Evolutionary conservation across 345 rosid species (phyloP), one percentile per base, ranked within the genome.

Genomic region (Eucalyptus marginata): DNA sequence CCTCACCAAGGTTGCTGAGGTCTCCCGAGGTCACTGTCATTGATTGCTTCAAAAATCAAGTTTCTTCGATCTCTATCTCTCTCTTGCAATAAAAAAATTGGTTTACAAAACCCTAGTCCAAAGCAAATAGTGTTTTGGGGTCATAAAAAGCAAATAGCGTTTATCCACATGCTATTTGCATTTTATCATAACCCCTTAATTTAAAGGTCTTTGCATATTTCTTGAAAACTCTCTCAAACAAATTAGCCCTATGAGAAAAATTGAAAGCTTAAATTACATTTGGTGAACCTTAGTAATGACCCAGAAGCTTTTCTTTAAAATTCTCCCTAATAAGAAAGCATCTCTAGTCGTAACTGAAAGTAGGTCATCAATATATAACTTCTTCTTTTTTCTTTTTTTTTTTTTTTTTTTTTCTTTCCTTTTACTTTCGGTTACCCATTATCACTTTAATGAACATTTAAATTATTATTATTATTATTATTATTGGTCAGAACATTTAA

Each of bases 131-230:
- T 54, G 5, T 8, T 54, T 54, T 51, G 7, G 7, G 54, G 20
- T 51, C 54, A 51, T 16, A 15, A 51, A 58, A 58, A 54, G 59
- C 4, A 8, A 3, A 54, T 22, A 56, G 10, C 24, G 29, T 56
- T 56, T 56, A 24, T 13, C 62, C 29, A 56, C 27, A 3, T 3
- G 14, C 4, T 0, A 59, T 62, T 13, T 62, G 33, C 16, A 62
- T 62, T 27, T 62, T 13, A 62, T 62, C 16, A 62, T 29, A 29
- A 3, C 3, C 8, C 2, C 5, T 13, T 27, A 27, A 1, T 27
- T 0, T 6, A 6, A 29, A 62, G 0, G 1, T 29, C 16, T 59
- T 59, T 62, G 2, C 0, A 0, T 29, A 62, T 29, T 6, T 27
- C 17, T 16, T 1, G 0, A 29, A 62, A 62, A 62, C 17, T 62